phyloP scores from a whole-genome alignment of 345 rosid genomes.

The Draba incana region DNA sequence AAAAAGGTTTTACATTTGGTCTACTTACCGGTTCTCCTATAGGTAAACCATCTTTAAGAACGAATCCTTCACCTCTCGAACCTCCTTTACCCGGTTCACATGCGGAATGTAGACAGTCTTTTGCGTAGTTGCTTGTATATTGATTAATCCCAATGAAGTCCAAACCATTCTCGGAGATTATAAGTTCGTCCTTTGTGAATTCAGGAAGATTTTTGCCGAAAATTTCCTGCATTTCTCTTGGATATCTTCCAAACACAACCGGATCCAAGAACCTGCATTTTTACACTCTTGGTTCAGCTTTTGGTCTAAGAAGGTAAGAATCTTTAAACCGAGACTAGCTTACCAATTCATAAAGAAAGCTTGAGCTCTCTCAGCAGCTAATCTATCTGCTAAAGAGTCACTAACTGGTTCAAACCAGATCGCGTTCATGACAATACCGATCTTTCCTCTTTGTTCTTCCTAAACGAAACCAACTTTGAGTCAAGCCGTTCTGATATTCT shows the following conservation, averaged over 20 bases:
- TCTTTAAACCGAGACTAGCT: constrained; percentile 8
- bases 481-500: not conserved
- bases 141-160: constrained; percentile 80
- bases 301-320: not conserved
- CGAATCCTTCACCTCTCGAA: constrained; percentile 55
- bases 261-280: constrained; percentile 69
- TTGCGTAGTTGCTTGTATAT: constrained; percentile 57
- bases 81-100: constrained; percentile 60
- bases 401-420: constrained; percentile 67
- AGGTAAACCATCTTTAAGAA: constrained; percentile 45
- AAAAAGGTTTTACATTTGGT: not conserved
- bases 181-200: constrained; percentile 51
- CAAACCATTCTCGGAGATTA: constrained; percentile 43
- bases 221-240: constrained; percentile 56
- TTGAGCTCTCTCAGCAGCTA: constrained; percentile 65
- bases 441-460: constrained; percentile 59
- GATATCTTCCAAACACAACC: constrained; percentile 60
- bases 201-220: constrained; percentile 51
- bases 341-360: constrained; percentile 68
- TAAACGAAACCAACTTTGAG: constrained; percentile 14
- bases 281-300: not conserved
- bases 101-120: constrained; percentile 59
- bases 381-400: constrained; percentile 50
- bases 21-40: constrained; percentile 58
- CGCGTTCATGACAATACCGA: constrained; percentile 63